Base-by-base conservation (phyloP, 2,329 filamentous ascomycete genomes). In the Reticulascus tulasneorum region DNA sequence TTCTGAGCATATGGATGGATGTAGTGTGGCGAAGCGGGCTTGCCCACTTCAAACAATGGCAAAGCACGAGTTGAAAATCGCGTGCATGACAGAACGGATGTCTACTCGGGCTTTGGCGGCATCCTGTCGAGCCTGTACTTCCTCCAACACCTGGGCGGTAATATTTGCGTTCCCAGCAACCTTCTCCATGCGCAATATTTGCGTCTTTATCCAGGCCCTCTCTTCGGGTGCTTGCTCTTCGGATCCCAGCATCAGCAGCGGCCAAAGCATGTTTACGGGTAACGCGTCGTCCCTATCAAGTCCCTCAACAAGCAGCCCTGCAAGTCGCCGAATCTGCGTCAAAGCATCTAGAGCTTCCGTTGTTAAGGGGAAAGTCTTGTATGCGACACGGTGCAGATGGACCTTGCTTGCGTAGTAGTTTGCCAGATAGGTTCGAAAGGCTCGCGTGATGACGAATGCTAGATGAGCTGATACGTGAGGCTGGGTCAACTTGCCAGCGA, bases 231-330 rank as follows among this genome's bases (percentile, higher is more conserved):
- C 65, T n/a, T 73, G 66, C 42, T 75, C 73, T 48, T 79, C 74
- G 8, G 64, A 67, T 0, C 73, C 73, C 43, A 71, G 61, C 66
- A 79, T 74, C 25, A 78, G 54, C 7, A 77, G 52, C 2, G 73
- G 73, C 75, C 73, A 78, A 6, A 78, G 58, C 59, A 77, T 68
- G 40, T 72, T 77, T 30, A 75, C 70, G 0, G 74, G 73, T 3
- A 77, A 54, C 8, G 67, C 59, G 22, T 70, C 64, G 10, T 67
- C 62, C 1, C 54, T 53, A 19, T 66, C 59, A 7, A 63, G 47
- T 6, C 46, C 49, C n/a, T 66, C 58, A 11, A 62, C 56, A 36
- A 77, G 68, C 23, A 69, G 56, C 23, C 62, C 60, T 15, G 67
- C 63, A 4, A 75, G 55, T 10, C 56, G 60, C 19, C 67, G 66